phyloP scores from a whole-genome alignment of 768 basidiomycete genomes.

The Hebeloma cylindrosporum region DNA sequence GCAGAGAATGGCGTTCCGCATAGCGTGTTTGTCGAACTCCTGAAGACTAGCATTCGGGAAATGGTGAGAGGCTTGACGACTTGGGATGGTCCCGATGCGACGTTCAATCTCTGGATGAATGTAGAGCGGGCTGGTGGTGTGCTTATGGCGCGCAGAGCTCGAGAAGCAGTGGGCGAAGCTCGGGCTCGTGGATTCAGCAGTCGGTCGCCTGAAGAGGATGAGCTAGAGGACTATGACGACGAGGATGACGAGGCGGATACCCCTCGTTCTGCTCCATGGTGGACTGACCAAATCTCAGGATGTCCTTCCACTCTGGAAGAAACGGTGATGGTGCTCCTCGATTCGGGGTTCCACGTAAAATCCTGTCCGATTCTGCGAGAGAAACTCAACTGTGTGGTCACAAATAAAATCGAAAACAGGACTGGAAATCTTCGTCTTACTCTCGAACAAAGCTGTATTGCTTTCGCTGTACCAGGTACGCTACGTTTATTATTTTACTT shows the following conservation, averaged over 20 bases:
- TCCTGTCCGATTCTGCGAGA: slow-evolving; percentile 47
- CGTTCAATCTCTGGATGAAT: slow-evolving; percentile 42
- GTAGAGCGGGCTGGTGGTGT: slow-evolving; percentile 42
- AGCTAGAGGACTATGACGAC: slow-evolving; percentile 35
- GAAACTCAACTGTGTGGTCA: slow-evolving; percentile 51
- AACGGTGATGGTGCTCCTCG: slow-evolving; percentile 54
- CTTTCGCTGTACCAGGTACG: slow-evolving; percentile 61
- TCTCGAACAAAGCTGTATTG: slow-evolving; percentile 54
- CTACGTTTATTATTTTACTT: background rate
- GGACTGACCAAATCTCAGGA: slow-evolving; percentile 61
- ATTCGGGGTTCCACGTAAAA: slow-evolving; percentile 57
- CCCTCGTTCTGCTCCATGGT: slow-evolving; percentile 61
- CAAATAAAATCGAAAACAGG: slow-evolving; percentile 39
- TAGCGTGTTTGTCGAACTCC: slow-evolving; percentile 37
- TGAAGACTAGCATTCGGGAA: slow-evolving; percentile 34
- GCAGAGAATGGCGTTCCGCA: slow-evolving; percentile 61
- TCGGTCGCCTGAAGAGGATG: slow-evolving; percentile 44
- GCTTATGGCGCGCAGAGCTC: slow-evolving; percentile 33
- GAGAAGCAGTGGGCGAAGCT: slow-evolving; percentile 38
- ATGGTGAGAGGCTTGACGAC: slow-evolving; percentile 38
- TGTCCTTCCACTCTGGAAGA: slow-evolving; percentile 64
- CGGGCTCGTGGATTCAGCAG: slow-evolving; percentile 42
- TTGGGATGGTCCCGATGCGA: slow-evolving; percentile 46
- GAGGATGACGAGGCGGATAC: slow-evolving; percentile 32
- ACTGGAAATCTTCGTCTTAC: slow-evolving; percentile 44